Evolutionary conservation across 2,329 filamentous ascomycete species (phyloP).

Genomic region (Stylonectria norvegica): DNA sequence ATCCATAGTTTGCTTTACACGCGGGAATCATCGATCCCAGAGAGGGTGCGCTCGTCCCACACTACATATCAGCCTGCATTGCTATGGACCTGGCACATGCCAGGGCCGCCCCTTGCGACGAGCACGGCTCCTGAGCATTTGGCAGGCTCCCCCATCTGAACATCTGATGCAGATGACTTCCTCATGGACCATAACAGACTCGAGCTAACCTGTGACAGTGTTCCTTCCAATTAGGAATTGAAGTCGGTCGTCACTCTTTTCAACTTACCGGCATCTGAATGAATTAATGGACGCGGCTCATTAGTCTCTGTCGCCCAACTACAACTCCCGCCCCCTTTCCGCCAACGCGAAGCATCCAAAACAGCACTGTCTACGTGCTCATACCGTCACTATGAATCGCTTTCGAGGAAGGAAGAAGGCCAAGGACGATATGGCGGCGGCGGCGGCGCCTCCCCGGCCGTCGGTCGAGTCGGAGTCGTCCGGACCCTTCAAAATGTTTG

Average conservation of each 20-base stretch:
- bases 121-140: too few relatives aligned
- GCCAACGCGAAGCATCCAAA: too few relatives aligned
- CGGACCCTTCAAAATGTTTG: slow-evolving; percentile 52
- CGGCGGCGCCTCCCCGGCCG: slow-evolving; percentile 39
- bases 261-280: slow-evolving; percentile 12
- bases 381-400: slow-evolving; percentile 61
- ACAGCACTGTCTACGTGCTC: not conserved
- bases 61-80: not conserved
- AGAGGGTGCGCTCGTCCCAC: not conserved
- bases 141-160: too few relatives aligned
- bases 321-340: not conserved
- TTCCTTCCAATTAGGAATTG: too few relatives aligned
- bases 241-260: not conserved
- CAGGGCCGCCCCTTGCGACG: too few relatives aligned
- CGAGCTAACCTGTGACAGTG: not conserved
- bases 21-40: too few relatives aligned
- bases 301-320: slow-evolving; percentile 2
- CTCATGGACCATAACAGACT: too few relatives aligned
- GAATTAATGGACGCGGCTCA: slow-evolving; percentile 17
- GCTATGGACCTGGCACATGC: not conserved
- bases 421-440: slow-evolving; percentile 51
- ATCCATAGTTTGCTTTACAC: not conserved
- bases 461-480: slow-evolving; percentile 55
- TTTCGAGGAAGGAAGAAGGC: slow-evolving; percentile 71
- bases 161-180: too few relatives aligned